Evolutionary conservation across 1,284 basidiomycete species (phyloP).

Genomic region (Singerocomus rubriflavus): DNA sequence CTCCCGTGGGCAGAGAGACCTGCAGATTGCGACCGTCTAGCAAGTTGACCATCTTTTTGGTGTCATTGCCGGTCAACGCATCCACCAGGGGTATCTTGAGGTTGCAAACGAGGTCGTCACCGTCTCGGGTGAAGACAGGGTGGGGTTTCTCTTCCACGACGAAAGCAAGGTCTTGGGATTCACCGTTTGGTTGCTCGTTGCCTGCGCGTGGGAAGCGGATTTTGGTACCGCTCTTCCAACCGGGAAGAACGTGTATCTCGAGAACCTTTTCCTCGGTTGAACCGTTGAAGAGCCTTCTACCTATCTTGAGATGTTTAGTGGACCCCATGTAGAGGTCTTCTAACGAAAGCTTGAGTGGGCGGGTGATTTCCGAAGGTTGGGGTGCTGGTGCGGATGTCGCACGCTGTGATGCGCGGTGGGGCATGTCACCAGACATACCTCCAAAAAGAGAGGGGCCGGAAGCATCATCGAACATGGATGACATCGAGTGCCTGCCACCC

Average conservation of each 20-base stretch:
- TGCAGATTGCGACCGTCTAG: constrained; percentile 80
- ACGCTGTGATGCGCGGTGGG: constrained; percentile 28
- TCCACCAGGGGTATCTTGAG: constrained; percentile 78
- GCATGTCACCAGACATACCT: constrained; percentile 55
- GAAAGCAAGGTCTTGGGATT: constrained; percentile 85
- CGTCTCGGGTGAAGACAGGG: constrained; percentile 69
- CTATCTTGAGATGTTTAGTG: constrained; percentile 89
- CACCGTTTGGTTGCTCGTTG: constrained; percentile 75
- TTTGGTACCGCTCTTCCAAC: constrained; percentile 89
- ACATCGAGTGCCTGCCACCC: constrained; percentile 35
- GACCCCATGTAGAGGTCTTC: constrained; percentile 90
- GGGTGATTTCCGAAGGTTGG: constrained; percentile 67
- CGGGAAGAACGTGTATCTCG: constrained; percentile 84
- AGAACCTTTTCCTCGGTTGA: constrained; percentile 87
- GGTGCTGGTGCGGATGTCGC: constrained; percentile 26
- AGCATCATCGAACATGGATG: constrained; percentile 46
- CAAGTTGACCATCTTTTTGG: constrained; percentile 56
- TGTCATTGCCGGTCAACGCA: constrained; percentile 62
- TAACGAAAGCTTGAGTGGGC: constrained; percentile 83
- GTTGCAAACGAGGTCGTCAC: constrained; percentile 72
- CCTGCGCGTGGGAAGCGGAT: constrained; percentile 85
- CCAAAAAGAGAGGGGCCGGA: constrained; percentile 42
- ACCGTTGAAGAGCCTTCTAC: constrained; percentile 70
- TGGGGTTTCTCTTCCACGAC: constrained; percentile 92
- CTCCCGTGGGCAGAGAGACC: constrained; percentile 62